Conservation (phyloP, 1,284 basidiomycete genomes). For the Spongiforma sp. region DNA sequence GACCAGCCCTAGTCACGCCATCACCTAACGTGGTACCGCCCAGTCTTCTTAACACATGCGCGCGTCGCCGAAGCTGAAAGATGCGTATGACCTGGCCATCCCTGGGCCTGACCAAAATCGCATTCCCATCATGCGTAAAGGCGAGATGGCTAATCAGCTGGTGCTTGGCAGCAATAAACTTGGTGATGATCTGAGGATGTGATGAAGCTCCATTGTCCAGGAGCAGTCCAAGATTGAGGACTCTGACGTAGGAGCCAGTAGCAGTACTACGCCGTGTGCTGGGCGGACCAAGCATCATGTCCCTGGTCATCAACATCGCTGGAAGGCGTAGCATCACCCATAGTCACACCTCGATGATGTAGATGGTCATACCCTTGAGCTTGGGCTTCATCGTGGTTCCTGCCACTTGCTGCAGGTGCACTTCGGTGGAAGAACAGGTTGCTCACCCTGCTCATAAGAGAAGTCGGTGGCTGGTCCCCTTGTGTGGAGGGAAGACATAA, state of each 20-base stretch:
- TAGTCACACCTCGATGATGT: conserved; percentile 16
- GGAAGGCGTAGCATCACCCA: conserved; percentile 15
- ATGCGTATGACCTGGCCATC: conserved; percentile 68
- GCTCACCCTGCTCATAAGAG: conserved; percentile 28
- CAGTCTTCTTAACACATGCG: conserved; percentile 27
- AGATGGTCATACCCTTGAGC: conserved; percentile 2
- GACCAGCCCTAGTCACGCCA: not conserved
- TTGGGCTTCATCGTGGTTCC: conserved; percentile 21
- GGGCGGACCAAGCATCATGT: conserved; percentile 6
- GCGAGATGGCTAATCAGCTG: conserved; percentile 56
- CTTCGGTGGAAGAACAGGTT: conserved; percentile 62
- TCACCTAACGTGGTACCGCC: not conserved
- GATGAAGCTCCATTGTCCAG: conserved; percentile 22
- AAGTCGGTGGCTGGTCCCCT: conserved; percentile 16
- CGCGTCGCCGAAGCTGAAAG: conserved; percentile 55
- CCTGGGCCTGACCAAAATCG: conserved; percentile 57
- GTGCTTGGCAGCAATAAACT: conserved; percentile 53
- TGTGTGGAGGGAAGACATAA: conserved; percentile 18
- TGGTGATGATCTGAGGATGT: conserved; percentile 44
- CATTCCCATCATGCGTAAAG: conserved; percentile 67
- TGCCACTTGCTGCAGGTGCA: conserved; percentile 54
- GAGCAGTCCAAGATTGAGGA: conserved; percentile 59
- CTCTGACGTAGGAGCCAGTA: conserved; percentile 50
- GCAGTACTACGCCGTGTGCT: conserved; percentile 4
- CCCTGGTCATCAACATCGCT: conserved; percentile 11